Evolutionary conservation across 176 grass and related monocot species (phyloP).

Genomic region (Urochloa ruziziensis): DNA sequence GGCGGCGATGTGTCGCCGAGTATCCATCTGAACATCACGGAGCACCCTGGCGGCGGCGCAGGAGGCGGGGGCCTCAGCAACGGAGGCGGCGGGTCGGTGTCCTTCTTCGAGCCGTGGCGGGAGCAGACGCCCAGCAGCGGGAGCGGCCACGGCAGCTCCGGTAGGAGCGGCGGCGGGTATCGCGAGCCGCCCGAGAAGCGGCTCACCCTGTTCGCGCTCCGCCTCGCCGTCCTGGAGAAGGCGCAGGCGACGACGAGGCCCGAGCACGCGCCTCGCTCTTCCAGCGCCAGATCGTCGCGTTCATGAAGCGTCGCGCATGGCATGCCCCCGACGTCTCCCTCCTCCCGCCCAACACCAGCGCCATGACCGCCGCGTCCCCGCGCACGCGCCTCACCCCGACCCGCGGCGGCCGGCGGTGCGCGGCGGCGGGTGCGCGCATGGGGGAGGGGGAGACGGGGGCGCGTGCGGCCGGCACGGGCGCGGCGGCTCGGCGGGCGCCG

Average conservation of each 20-base stretch:
- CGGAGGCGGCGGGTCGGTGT: neutral
- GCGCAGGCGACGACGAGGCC: neutral
- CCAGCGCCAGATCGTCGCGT: slow-evolving; percentile 32
- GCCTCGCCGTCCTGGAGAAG: slow-evolving; percentile 63
- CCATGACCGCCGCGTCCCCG: too few relatives aligned
- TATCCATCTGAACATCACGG: slow-evolving; percentile 14
- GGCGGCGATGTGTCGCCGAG: slow-evolving; percentile 6
- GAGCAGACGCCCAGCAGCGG: slow-evolving; percentile 20
- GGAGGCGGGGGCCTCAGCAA: neutral
- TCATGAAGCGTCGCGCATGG: slow-evolving; percentile 43
- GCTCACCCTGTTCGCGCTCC: slow-evolving; percentile 57
- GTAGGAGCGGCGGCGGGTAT: neutral
- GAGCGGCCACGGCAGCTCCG: neutral
- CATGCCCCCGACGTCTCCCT: slow-evolving; percentile 46
- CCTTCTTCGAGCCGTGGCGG: slow-evolving; percentile 29
- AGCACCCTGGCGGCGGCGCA: neutral
- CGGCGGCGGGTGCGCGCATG: too few relatives aligned
- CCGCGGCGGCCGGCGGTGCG: too few relatives aligned
- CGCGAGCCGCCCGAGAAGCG: slow-evolving; percentile 53
- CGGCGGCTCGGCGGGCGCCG: too few relatives aligned
- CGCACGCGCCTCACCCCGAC: too few relatives aligned
- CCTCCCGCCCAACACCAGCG: too few relatives aligned
- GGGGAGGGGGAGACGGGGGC: too few relatives aligned
- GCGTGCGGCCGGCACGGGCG: too few relatives aligned
- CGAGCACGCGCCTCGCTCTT: neutral